Percentiles rank a stretch among this genome's conserved stretches.
Evolutionary conservation across 192 early-diverging fungal species (phyloP).

Genomic region (Mortierella hygrophila): DNA sequence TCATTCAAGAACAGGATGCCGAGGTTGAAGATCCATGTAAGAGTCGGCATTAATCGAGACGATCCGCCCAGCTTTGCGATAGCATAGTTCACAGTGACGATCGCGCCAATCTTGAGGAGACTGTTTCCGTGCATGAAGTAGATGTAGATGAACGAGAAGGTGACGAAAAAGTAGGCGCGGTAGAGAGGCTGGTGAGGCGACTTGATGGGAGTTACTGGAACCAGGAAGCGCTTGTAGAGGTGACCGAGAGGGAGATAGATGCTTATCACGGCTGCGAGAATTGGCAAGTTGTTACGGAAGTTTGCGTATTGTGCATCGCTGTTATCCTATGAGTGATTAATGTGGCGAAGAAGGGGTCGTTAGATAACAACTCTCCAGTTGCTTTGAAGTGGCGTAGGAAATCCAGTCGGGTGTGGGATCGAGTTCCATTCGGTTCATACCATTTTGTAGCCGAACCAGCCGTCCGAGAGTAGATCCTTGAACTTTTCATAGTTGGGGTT

Average conservation of each 20-base stretch:
- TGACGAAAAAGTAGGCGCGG: constrained; percentile 67
- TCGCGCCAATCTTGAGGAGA: constrained; percentile 78
- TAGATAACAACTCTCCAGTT: not conserved
- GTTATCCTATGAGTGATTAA: constrained; percentile 68
- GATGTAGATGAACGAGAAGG: constrained; percentile 73
- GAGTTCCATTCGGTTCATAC: constrained; percentile 6
- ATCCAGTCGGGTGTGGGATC: not conserved
- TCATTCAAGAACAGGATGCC: constrained; percentile 86
- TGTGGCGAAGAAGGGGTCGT: not conserved
- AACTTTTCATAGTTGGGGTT: constrained; percentile 56
- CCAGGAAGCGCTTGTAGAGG: constrained; percentile 50
- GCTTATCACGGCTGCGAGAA: constrained; percentile 61
- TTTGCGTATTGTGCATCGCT: constrained; percentile 77
- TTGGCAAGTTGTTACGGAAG: constrained; percentile 75
- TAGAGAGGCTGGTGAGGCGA: constrained; percentile 47
- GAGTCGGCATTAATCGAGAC: constrained; percentile 65
- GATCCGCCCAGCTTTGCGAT: constrained; percentile 69
- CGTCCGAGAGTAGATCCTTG: constrained; percentile 56
- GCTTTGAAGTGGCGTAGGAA: not conserved
- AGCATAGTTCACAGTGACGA: constrained; percentile 76
- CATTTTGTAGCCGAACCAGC: constrained; percentile 53
- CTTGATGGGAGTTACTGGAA: constrained; percentile 42
- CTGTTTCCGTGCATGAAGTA: constrained; percentile 78
- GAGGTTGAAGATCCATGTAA: constrained; percentile 89
- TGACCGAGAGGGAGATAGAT: constrained; percentile 65